Conservation (phyloP, 164 flowering plant genomes). For the Aristolochia californica region DNA sequence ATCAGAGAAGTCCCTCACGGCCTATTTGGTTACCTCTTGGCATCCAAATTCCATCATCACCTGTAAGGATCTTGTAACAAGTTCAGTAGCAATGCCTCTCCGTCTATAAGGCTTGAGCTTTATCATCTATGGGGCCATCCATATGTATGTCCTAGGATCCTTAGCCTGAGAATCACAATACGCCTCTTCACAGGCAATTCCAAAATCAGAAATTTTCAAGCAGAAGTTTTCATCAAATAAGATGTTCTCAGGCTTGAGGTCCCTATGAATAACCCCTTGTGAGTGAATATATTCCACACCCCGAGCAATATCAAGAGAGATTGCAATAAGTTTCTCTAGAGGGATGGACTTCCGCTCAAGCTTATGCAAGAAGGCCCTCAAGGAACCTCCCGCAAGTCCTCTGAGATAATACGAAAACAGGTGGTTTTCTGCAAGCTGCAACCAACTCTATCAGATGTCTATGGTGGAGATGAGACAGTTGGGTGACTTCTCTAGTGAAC, state of each 20-base stretch:
- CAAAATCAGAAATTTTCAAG: too few species aligned
- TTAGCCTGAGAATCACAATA: conserved; percentile 61
- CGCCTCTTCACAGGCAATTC: too few species aligned
- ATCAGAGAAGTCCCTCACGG: too few species aligned
- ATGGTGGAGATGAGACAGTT: conserved; percentile 67
- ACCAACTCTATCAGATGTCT: conserved; percentile 69
- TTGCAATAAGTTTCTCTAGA: conserved; percentile 34
- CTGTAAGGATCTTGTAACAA: too few species aligned
- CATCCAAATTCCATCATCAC: too few species aligned
- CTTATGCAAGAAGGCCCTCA: conserved; percentile 74
- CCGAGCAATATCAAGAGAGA: conserved; percentile 74
- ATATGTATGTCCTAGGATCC: conserved; percentile 86
- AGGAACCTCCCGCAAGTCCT: conserved; percentile 76
- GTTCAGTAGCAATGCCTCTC: too few species aligned
- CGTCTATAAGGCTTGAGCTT: conserved; percentile 56
- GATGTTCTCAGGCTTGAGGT: too few species aligned
- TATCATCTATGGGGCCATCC: conserved; percentile 99
- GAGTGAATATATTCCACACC: too few species aligned
- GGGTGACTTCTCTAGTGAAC: conserved; percentile 55
- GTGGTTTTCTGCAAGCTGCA: conserved; percentile 68
- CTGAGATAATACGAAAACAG: conserved; percentile 65
- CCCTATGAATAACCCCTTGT: too few species aligned
- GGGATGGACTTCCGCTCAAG: conserved; percentile 51
- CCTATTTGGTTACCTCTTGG: too few species aligned
- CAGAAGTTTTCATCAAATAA: too few species aligned